Percentiles rank a stretch among this genome's conserved stretches.
These are phyloP conservation scores for Pezicula carpinea DNA, from an alignment of 2,329 filamentous ascomycete species.

Conservation along the genomic window DNA sequence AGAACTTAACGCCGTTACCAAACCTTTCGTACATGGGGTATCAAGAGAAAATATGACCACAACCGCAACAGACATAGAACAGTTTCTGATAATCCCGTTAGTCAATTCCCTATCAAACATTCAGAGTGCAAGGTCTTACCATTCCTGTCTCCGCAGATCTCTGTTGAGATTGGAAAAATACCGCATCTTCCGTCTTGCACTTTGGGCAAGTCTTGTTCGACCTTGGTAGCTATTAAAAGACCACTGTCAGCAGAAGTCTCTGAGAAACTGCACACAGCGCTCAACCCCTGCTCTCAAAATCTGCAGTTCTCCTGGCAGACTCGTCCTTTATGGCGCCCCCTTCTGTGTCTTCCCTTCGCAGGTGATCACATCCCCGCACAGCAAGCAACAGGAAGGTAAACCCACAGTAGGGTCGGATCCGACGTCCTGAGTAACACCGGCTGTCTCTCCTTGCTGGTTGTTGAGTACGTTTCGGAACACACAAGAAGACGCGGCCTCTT, in stretches of 20 bases:
- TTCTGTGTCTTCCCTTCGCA: constrained; percentile 28
- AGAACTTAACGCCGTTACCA: constrained; percentile 2
- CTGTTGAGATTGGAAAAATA: constrained; percentile 99
- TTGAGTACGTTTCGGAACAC: constrained; percentile 94
- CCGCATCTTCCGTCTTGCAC: constrained; percentile 83
- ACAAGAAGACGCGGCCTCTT: constrained; percentile 80
- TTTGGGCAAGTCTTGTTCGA: constrained; percentile 79
- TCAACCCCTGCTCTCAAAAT: constrained; percentile 7
- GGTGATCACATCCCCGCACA: constrained; percentile 40
- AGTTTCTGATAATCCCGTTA: constrained; percentile 59
- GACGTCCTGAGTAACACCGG: constrained; percentile 95
- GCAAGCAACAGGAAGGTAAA: constrained; percentile 44
- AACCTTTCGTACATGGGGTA: constrained; percentile 9
- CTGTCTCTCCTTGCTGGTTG: constrained; percentile 88
- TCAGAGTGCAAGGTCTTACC: constrained; percentile 54
- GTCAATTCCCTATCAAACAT: constrained; percentile 13
- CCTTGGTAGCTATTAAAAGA: constrained; percentile 72
- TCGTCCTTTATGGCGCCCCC: constrained; percentile 4
- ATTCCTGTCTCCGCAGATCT: constrained; percentile 96
- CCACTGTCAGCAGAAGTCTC: constrained; percentile 33
- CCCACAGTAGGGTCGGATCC: constrained; percentile 97
- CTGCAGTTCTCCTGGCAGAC: constrained; percentile 1
- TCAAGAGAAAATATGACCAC: constrained; percentile 77
- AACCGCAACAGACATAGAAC: constrained; percentile 91
- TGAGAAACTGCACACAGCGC: constrained; percentile 4